Conservation (phyloP, 1,284 basidiomycete genomes). For the Moesziomyces sp. region DNA sequence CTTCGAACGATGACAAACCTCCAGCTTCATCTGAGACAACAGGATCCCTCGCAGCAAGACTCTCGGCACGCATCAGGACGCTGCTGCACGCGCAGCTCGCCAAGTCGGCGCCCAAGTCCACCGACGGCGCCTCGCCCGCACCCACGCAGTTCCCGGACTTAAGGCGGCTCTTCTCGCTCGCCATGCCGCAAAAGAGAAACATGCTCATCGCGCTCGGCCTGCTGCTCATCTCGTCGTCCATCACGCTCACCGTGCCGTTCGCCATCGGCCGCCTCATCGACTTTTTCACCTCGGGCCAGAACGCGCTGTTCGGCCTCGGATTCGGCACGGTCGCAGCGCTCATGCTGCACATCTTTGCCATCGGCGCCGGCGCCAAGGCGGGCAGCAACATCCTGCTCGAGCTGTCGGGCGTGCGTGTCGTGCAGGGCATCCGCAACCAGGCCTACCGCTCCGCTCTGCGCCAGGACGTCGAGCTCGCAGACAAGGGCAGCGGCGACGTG, state of each 20-base stretch:
- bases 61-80: conserved; percentile 19
- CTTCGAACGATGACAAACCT: not conserved
- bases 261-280: conserved; percentile 67
- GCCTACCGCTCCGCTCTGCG: conserved; percentile 83
- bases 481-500: conserved; percentile 92
- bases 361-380: conserved; percentile 88
- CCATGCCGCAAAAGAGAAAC: conserved; percentile 58
- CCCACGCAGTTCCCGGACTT: conserved; percentile 61
- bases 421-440: conserved; percentile 84
- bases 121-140: conserved; percentile 31
- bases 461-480: conserved; percentile 83
- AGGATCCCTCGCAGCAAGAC: conserved; percentile 16
- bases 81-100: conserved; percentile 38
- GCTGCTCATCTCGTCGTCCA: conserved; percentile 70
- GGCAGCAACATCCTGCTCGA: conserved; percentile 90
- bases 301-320: conserved; percentile 71
- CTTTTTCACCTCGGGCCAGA: conserved; percentile 62
- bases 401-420: conserved; percentile 84
- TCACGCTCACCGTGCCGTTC: conserved; percentile 75
- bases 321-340: conserved; percentile 82
- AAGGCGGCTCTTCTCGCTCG: conserved; percentile 59
- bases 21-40: not conserved
- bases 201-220: conserved; percentile 59
- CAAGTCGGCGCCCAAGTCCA: conserved; percentile 42
- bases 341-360: conserved; percentile 82